Evolutionary conservation across 345 rosid genomes (phyloP), one percentile per base, ranked within the genome.

Genomic region (Rhizophora apiculata): DNA sequence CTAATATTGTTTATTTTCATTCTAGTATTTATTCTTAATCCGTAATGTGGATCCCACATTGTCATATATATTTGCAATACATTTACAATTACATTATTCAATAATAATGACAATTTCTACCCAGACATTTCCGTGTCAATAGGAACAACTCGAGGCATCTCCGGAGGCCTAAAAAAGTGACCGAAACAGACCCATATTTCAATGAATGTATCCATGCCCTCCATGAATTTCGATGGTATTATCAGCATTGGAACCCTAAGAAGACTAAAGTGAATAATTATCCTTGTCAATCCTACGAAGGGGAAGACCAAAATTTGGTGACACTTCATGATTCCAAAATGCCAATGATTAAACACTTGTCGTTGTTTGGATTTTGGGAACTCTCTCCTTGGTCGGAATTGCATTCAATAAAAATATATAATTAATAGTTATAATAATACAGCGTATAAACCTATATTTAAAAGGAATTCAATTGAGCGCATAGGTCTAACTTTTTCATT

Each of bases 281-380:
- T 69, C 78, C 55, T 69, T 83, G 84, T 70, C 82, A 78, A 80
- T 70, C 77, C 82, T 74, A 76, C 67, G 24, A 62, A 65, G 20
- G 54, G 11, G 20, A 72, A 26, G 59, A 71, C n/a, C 66, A 71
- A 24, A 24, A 65, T 77, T 67, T 27, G 72, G 74, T 30, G 67
- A 63, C 65, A 52, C 19, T 64, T 72, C 71, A 4, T 37, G 3
- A 72, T 65, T 75, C 61, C 63, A 48, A 30, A 68, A 65, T 59
- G 6, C 49, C 75, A 69, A 74, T 77, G 66, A 81, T 79, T 61
- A 46, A 54, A 31, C 16, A 65, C 62, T 55, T 72, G 74, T 61
- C 72, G 9, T 74, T 69, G 72, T 57, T 72, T 72, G 67, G 75
- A 69, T 69, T 49, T 69, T 66, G 60, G 29, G 72, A 36, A 29